Evolutionary conservation across 176 grass and related monocot species (phyloP).

Genomic region (Cenchrus purpureus): DNA sequence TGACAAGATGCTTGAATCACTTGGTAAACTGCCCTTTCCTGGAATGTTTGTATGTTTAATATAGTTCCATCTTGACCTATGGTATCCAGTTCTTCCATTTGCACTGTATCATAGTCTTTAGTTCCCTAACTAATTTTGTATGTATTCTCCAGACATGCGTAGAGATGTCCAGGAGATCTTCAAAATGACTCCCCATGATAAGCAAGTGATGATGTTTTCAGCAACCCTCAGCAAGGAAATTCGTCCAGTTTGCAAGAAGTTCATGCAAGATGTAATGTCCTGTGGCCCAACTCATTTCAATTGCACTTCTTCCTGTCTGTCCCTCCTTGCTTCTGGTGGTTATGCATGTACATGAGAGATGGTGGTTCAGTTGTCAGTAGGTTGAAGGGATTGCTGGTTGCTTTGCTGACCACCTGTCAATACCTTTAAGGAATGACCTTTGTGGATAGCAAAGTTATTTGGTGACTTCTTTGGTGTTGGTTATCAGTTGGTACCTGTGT

Average conservation of each 20-base stretch:
- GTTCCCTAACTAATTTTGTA: slow-evolving; percentile 21
- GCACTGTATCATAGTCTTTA: background rate
- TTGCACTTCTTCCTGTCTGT: slow-evolving; percentile 32
- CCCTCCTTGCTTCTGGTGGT: slow-evolving; percentile 28
- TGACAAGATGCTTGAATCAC: slow-evolving; percentile 98
- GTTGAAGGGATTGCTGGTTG: slow-evolving; percentile 21
- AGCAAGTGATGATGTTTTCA: slow-evolving; percentile 99
- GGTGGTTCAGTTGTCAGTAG: slow-evolving; percentile 32
- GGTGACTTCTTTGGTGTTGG: slow-evolving; percentile 5
- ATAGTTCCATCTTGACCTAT: background rate
- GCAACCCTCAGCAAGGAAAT: slow-evolving; percentile 99
- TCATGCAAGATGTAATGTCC: slow-evolving; percentile 99
- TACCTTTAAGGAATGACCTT: background rate
- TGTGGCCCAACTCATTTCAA: slow-evolving; percentile 40
- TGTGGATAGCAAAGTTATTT: slow-evolving; percentile 28
- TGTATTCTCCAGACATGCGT: slow-evolving; percentile 82
- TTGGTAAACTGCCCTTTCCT: slow-evolving; percentile 59
- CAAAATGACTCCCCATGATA: slow-evolving; percentile 99
- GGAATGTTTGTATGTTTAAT: background rate
- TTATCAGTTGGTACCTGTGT: slow-evolving; percentile 25
- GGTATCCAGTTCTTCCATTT: background rate
- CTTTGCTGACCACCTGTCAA: slow-evolving; percentile 26
- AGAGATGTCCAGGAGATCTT: slow-evolving; percentile 99
- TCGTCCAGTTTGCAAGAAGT: slow-evolving; percentile 91
- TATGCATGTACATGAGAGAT: slow-evolving; percentile 17